phyloP scores from a whole-genome alignment of 768 basidiomycete species.

The Leccinum aurantiacum region DNA sequence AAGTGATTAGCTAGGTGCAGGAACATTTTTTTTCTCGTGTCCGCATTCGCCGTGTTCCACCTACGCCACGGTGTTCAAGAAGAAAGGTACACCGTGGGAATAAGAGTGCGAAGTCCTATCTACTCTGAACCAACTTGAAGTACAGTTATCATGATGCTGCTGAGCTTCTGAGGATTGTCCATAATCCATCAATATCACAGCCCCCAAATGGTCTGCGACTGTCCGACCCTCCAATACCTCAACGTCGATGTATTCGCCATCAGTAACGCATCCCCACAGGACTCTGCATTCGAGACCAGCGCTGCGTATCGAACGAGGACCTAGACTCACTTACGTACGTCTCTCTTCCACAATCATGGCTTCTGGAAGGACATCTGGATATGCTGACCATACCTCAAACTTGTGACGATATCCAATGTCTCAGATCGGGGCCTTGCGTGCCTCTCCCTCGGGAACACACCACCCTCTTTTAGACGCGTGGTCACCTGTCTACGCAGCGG shows the following conservation, averaged over 20 bases:
- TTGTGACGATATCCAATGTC: background rate
- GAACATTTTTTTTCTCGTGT: background rate
- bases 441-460: constrained; percentile 32
- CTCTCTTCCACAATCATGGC: constrained; percentile 24
- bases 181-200: too few relatives aligned
- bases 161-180: too few relatives aligned
- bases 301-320: constrained; percentile 3
- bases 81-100: too few relatives aligned
- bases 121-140: too few relatives aligned
- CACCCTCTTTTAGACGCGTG: constrained; percentile 20
- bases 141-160: too few relatives aligned
- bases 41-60: too few relatives aligned
- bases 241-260: constrained; percentile 11
- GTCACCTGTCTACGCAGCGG: too few relatives aligned
- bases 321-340: background rate
- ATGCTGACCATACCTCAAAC: background rate
- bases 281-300: constrained; percentile 12
- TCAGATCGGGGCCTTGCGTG: constrained; percentile 40
- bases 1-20: background rate
- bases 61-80: too few relatives aligned
- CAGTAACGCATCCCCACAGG: constrained; percentile 8
- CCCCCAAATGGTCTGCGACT: constrained; percentile 2
- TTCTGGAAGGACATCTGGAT: constrained; percentile 37
- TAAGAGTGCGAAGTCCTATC: too few relatives aligned
- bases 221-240: constrained; percentile 24